Evolutionary conservation across 2,329 filamentous ascomycete genomes (phyloP).

Genomic region (Xylariaceae sp.): DNA sequence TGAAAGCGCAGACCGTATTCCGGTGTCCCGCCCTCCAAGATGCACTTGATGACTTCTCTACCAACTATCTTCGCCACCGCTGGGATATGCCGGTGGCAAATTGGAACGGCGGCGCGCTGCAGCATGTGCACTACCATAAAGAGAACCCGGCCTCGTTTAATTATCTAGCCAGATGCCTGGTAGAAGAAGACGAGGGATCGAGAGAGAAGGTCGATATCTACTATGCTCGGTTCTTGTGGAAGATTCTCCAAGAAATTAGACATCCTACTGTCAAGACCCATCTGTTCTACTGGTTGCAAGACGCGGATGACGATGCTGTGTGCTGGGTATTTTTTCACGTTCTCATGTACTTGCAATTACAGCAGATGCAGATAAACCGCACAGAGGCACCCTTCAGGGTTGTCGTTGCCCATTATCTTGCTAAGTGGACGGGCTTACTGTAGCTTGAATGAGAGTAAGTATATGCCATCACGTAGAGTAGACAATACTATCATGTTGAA

Average conservation of each 20-base stretch:
- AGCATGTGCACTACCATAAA: conserved; percentile 6
- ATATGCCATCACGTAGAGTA: too few species aligned
- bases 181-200: conserved; percentile 1
- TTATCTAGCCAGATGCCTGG: background rate
- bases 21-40: conserved; percentile 12
- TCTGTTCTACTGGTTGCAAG: conserved; percentile 20
- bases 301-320: conserved; percentile 13
- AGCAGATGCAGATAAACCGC: conserved; percentile 16
- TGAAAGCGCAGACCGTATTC: conserved; percentile 21
- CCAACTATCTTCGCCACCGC: conserved; percentile 4
- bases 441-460: too few species aligned
- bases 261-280: background rate
- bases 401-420: background rate
- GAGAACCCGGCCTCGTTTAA: conserved; percentile 8
- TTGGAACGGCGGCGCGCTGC: conserved; percentile 10
- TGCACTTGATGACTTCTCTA: conserved; percentile 18
- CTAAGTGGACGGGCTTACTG: too few species aligned
- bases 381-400: conserved; percentile 1
- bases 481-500: too few species aligned
- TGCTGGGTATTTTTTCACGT: conserved; percentile 24
- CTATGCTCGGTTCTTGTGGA: conserved; percentile 23
- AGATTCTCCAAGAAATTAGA: background rate
- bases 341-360: conserved; percentile 26
- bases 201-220: conserved; percentile 13
- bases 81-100: conserved; percentile 19